A percentile compares a stretch with the other conserved stretches of the same genome.
phyloP scores from a whole-genome alignment of 1,139 yeast genomes.

The Candida labiduridarum region DNA sequence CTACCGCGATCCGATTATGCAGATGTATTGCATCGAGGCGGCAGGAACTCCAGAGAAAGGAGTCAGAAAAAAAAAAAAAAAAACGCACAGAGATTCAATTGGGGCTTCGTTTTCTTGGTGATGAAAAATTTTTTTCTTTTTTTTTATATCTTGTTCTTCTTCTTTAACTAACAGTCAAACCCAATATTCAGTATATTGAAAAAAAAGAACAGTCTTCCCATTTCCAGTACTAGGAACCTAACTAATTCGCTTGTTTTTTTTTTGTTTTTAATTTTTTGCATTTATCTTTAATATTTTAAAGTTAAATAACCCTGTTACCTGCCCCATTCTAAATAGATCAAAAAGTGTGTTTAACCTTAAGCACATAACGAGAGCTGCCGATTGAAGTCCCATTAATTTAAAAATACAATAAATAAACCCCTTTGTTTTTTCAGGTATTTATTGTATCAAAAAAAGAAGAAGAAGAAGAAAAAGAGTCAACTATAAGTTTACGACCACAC shows the following conservation, averaged over 20 bases:
- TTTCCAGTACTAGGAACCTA: not conserved
- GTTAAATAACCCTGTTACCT: conserved; percentile 3
- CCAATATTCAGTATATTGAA: not conserved
- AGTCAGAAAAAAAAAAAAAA: not conserved
- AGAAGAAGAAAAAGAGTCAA: not conserved
- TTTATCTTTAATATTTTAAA: conserved; percentile 1
- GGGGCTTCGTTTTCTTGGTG: not conserved
- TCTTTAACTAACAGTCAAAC: conserved; percentile 4
- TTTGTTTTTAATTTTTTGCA: not conserved
- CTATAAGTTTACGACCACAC: not conserved
- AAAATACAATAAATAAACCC: conserved; percentile 4
- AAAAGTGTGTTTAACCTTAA: conserved; percentile 14
- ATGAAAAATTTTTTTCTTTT: not conserved
- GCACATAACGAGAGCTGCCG: conserved; percentile 20
- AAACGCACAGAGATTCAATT: not conserved
- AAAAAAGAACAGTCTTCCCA: not conserved
- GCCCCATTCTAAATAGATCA: conserved; percentile 5
- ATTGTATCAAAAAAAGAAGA: not conserved
- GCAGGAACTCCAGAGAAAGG: too few relatives aligned
- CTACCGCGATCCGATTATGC: too few relatives aligned
- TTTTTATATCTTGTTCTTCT: not conserved
- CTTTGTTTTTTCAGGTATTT: not conserved
- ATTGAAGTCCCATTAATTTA: conserved; percentile 15
- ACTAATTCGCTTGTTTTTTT: not conserved
- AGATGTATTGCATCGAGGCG: not conserved